These are phyloP conservation scores for Viola odorata DNA, from an alignment of 345 rosid species.

Conservation along the genomic window DNA sequence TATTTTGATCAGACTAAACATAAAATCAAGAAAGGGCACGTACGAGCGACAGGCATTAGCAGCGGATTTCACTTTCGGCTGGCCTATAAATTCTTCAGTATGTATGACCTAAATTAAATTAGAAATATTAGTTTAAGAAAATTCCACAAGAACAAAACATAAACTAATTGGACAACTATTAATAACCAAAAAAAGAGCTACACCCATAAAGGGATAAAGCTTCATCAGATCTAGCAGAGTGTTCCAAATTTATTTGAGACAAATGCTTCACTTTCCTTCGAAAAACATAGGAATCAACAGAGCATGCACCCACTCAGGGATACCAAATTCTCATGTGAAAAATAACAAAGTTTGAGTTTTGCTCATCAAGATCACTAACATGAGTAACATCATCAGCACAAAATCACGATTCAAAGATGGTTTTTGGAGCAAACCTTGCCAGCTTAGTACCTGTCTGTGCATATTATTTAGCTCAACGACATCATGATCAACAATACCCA, in stretches of 20 bases:
- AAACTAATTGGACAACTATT: too few species aligned
- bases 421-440: neutral
- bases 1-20: neutral
- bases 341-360: neutral
- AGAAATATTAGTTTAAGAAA: neutral
- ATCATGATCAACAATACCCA: constrained; percentile 94
- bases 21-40: constrained; percentile 17
- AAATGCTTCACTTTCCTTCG: too few species aligned
- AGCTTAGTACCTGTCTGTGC: constrained; percentile 84
- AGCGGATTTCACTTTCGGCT: constrained; percentile 85
- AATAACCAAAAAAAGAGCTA: too few species aligned
- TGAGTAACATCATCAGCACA: neutral
- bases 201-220: too few species aligned
- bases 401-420: too few species aligned
- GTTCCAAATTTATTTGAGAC: too few species aligned
- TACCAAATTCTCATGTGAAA: neutral
- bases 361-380: neutral
- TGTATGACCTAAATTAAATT: constrained; percentile 61
- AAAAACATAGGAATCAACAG: neutral
- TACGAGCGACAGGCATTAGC: constrained; percentile 85
- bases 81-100: constrained; percentile 86
- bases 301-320: neutral
- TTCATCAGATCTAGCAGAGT: too few species aligned
- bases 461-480: constrained; percentile 90
- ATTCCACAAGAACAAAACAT: neutral